A percentile compares a stretch with the other conserved stretches of the same genome.
phyloP scores from a whole-genome alignment of 2,329 filamentous ascomycete species.

The Epichloe amarillans region DNA sequence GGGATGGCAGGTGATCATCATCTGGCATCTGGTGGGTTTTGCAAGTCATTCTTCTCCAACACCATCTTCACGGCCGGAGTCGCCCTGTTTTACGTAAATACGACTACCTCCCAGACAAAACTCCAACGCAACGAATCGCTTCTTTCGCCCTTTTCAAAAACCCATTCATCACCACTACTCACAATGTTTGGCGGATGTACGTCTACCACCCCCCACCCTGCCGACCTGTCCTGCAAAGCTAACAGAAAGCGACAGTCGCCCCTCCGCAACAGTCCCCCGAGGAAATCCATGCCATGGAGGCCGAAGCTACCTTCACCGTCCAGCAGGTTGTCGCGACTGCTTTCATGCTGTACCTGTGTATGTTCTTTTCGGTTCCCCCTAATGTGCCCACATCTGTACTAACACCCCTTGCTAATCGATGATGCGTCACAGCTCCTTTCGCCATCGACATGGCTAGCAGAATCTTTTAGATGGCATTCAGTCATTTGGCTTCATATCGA shows the following conservation, averaged over 20 bases:
- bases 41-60: background rate
- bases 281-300: slow-evolving; percentile 58
- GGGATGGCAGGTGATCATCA: too few species aligned
- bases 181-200: slow-evolving; percentile 26
- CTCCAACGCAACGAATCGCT: background rate
- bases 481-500: background rate
- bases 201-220: slow-evolving; percentile 12
- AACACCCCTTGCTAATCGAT: background rate
- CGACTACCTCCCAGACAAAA: background rate
- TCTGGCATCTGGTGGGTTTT: background rate
- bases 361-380: slow-evolving; percentile 15
- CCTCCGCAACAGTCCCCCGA: slow-evolving; percentile 55
- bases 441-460: slow-evolving; percentile 38
- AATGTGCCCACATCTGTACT: background rate
- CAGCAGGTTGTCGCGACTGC: slow-evolving; percentile 53
- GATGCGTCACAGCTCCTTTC: slow-evolving; percentile 35
- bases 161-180: background rate
- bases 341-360: slow-evolving; percentile 65
- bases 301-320: slow-evolving; percentile 52
- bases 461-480: slow-evolving; percentile 21
- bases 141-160: background rate
- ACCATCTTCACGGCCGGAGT: slow-evolving; percentile 7
- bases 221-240: slow-evolving; percentile 7
- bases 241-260: slow-evolving; percentile 34
- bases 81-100: slow-evolving; percentile 14